A percentile compares a stretch with the other conserved stretches of the same genome.
Conservation (phyloP, 306 rosid genomes). For the Dryas alaskensis region DNA sequence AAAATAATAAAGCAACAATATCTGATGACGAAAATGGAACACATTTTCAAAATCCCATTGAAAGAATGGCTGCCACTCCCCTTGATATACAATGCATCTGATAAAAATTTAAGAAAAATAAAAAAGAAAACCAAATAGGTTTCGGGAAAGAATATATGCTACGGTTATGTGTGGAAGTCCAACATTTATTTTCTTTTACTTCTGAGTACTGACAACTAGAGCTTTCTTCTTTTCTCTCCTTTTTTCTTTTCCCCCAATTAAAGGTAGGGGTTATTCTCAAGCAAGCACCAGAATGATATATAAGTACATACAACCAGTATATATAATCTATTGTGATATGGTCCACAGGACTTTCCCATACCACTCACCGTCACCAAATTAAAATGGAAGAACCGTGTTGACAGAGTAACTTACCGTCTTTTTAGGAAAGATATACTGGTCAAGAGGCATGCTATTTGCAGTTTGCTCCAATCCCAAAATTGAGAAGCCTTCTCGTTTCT, state of each 20-base stretch:
- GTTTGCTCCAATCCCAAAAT: slow-evolving; percentile 97
- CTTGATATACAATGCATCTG: background rate
- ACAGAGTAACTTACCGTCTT: slow-evolving; percentile 54
- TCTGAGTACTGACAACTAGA: background rate
- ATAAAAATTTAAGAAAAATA: background rate
- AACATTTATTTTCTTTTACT: background rate
- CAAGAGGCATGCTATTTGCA: slow-evolving; percentile 87
- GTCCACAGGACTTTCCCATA: background rate
- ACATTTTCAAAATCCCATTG: background rate
- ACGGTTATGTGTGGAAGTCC: background rate
- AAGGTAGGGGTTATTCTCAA: background rate
- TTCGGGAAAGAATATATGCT: background rate
- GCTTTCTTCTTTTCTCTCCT: background rate
- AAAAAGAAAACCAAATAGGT: background rate
- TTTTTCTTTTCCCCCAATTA: background rate
- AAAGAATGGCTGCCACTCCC: background rate
- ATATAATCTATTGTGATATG: background rate
- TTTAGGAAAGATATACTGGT: slow-evolving; percentile 65
- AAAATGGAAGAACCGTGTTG: background rate
- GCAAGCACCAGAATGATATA: slow-evolving; percentile 3
- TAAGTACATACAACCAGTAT: background rate
- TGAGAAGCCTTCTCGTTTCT: slow-evolving; percentile 87
- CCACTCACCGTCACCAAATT: background rate
- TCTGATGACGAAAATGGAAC: background rate
- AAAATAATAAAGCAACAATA: background rate